Conservation (phyloP, 2,329 filamentous ascomycete species). For the Botrytis hyacinthi region DNA sequence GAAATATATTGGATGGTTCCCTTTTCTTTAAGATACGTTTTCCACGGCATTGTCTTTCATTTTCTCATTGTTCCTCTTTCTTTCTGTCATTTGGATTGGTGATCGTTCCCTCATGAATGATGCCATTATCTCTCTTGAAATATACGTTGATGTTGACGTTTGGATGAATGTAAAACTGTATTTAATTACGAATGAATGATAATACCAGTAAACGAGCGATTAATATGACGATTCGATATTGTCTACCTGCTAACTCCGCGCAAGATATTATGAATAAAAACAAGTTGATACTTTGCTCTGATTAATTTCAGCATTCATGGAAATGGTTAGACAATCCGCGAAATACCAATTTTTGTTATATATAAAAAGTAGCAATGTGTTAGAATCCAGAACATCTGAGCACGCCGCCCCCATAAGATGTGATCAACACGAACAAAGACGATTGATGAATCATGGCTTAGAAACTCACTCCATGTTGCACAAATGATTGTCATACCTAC, state of each 20-base stretch:
- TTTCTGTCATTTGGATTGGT: background rate
- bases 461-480: background rate
- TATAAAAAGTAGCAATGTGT: background rate
- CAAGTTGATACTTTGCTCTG: background rate
- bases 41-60: background rate
- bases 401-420: background rate
- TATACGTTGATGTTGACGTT: background rate
- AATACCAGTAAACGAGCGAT: background rate
- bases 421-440: slow-evolving; percentile 5
- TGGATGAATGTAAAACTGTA: background rate
- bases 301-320: background rate
- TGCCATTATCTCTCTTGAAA: background rate
- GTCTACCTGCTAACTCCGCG: background rate
- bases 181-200: background rate
- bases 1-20: background rate
- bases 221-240: background rate
- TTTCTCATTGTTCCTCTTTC: background rate
- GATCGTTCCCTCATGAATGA: background rate
- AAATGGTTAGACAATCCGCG: background rate
- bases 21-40: background rate
- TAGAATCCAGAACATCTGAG: background rate
- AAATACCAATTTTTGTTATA: background rate
- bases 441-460: slow-evolving; percentile 9
- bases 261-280: background rate
- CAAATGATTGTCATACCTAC: background rate